A percentile compares a stretch with the other conserved stretches of the same genome.
Evolutionary conservation across 106 monocot genomes (phyloP).

Genomic region (Agapanthus africanus): DNA sequence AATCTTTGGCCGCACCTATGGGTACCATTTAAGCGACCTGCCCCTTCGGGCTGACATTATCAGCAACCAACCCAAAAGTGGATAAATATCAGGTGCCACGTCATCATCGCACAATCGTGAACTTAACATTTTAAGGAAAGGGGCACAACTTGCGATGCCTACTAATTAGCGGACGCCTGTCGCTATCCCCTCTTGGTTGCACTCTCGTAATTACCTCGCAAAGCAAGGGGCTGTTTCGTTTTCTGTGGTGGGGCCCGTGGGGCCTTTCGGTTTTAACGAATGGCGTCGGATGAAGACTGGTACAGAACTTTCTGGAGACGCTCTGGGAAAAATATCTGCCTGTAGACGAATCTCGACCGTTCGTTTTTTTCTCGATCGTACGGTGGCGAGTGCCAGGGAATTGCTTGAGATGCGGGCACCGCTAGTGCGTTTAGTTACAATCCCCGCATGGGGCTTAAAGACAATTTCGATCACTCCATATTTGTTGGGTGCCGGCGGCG

Average conservation of each 20-base stretch:
- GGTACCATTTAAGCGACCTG: background rate
- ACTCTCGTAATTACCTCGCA: background rate
- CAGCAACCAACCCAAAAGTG: background rate
- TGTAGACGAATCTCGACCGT: background rate
- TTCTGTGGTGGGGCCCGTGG: too few relatives aligned
- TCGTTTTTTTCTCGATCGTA: background rate
- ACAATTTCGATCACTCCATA: too few relatives aligned
- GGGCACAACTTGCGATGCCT: background rate
- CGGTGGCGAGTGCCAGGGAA: background rate
- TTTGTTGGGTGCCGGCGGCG: too few relatives aligned
- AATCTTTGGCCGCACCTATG: background rate
- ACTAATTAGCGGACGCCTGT: background rate
- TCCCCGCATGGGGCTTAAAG: too few relatives aligned
- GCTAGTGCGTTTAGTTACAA: background rate
- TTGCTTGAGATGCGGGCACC: background rate
- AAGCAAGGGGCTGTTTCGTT: too few relatives aligned
- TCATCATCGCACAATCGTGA: background rate
- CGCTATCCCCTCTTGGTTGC: background rate
- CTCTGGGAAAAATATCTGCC: background rate
- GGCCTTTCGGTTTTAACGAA: background rate
- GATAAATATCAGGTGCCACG: constrained; percentile 1
- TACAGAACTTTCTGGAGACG: constrained; percentile 7
- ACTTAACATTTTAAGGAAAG: background rate
- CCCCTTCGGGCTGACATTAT: background rate
- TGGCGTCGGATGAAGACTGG: background rate